phyloP scores from a whole-genome alignment of 2,329 filamentous ascomycete genomes.

The Alternaria tenuissima region DNA sequence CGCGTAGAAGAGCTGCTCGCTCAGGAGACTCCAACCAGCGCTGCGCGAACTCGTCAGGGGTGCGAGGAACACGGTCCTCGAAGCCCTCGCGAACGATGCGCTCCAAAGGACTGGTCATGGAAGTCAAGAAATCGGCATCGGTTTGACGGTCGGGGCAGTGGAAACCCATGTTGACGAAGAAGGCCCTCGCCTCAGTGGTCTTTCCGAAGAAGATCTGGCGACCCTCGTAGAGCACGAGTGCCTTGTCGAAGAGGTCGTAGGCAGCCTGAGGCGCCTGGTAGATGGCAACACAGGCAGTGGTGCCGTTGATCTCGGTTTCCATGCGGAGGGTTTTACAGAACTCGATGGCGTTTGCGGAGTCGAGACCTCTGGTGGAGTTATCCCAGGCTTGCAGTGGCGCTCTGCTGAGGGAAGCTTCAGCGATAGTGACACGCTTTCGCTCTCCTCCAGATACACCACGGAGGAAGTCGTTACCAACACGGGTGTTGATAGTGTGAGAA shows the following conservation, averaged over 20 bases:
- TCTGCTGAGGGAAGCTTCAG: conserved; percentile 75
- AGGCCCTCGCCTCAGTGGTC: conserved; percentile 68
- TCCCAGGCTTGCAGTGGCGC: conserved; percentile 77
- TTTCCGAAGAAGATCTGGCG: conserved; percentile 76
- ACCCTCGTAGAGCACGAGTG: conserved; percentile 71
- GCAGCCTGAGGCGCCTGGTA: conserved; percentile 75
- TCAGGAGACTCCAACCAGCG: conserved; percentile 64
- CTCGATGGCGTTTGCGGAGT: conserved; percentile 78
- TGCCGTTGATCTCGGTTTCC: conserved; percentile 71
- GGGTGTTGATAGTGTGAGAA: conserved; percentile 74
- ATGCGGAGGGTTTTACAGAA: conserved; percentile 75
- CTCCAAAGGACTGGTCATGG: conserved; percentile 67
- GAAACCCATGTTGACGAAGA: conserved; percentile 77
- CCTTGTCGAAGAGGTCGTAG: conserved; percentile 76
- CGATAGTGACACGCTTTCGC: conserved; percentile 82
- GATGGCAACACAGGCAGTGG: conserved; percentile 74
- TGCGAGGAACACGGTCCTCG: conserved; percentile 57
- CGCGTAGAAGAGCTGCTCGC: conserved; percentile 53
- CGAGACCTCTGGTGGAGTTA: conserved; percentile 76
- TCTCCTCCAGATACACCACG: conserved; percentile 79
- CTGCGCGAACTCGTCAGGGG: conserved; percentile 60
- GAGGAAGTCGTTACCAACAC: conserved; percentile 77
- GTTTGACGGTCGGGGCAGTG: conserved; percentile 75
- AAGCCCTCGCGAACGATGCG: conserved; percentile 56
- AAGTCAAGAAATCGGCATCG: conserved; percentile 79